Base-by-base conservation (phyloP, 495 filamentous ascomycete genomes). In the Aspergillus nanangensis region DNA sequence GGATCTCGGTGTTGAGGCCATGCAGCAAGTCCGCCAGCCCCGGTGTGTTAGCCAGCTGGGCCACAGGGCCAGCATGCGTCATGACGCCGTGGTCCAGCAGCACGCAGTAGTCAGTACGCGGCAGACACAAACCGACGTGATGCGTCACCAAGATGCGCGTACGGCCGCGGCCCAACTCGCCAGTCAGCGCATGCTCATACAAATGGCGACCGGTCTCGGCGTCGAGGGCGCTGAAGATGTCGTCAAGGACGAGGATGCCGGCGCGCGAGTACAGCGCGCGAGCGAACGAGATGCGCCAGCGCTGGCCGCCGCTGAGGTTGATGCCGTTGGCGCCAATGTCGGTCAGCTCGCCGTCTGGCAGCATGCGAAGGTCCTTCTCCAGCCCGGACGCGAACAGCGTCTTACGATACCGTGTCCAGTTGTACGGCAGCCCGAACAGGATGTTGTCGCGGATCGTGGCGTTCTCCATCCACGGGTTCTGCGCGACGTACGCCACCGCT, bases 381-480 rank as follows among this genome's bases (percentile, higher is more conserved):
- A 90, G 52, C 3, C 83, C 84, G 47, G 84, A 88, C 4, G 78
- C 80, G 19, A 75, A 72, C 32, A 87, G 53, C 0, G 81, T 83
- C 48, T 79, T 77, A 9, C 67, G 65, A 61, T 89, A 90, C 31
- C 86, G 75, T n/a, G 67, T 63, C 38, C 72, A 65, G 48, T 85
- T 76, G 38, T 67, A 84, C 8, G 86, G 86, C 8, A 90, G 63
- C 3, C 85, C 84, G 51, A 88, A 74, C 0, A 86, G 50, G 34
- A 90, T 87, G 44, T 90, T 90, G 19, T 87, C 79, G 38, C 73
- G 80, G 53, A 90, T 82, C 11, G 72, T 83, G 1, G 84, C 84
- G 53, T 88, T 88, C 48, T 90, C 86, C 41, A 88, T 87, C 86
- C 86, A 90, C 1, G 86, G 85, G 18, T 86, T 88, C 60, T 90